These are phyloP conservation scores for Pseudogymnoascus sp. DNA, from an alignment of 2,329 filamentous ascomycete species.

Conservation along the genomic window DNA sequence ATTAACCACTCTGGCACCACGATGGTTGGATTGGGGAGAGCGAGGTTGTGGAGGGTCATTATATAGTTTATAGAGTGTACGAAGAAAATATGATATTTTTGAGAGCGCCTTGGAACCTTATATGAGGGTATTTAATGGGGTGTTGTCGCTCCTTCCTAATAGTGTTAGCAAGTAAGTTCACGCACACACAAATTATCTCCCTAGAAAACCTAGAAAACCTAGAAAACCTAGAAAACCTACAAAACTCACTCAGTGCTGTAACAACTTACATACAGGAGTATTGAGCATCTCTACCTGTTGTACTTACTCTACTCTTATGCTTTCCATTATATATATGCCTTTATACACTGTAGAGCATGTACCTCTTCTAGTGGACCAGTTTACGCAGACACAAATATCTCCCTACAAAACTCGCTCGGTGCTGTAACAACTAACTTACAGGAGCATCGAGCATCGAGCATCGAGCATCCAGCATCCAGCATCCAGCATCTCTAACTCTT, in stretches of 20 bases:
- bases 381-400: neutral
- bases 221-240: too few relatives aligned
- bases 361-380: neutral
- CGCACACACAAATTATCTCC: too few relatives aligned
- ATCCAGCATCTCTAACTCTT: neutral
- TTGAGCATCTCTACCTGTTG: neutral
- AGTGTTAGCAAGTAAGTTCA: neutral
- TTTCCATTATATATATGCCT: neutral
- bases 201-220: too few relatives aligned
- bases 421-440: too few relatives aligned
- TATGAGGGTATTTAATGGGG: neutral
- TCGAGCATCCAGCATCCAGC: too few relatives aligned
- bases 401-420: neutral
- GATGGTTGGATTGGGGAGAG: conserved; percentile 10
- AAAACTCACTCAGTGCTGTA: too few relatives aligned
- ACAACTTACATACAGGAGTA: too few relatives aligned
- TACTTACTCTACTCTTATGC: neutral
- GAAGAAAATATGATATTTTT: neutral
- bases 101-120: neutral
- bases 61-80: neutral
- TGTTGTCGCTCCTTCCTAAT: neutral
- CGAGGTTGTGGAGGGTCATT: neutral
- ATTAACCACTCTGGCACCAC: conserved; percentile 29
- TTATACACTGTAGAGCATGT: neutral
- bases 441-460: too few relatives aligned